Evolutionary conservation across 2,329 filamentous ascomycete species (phyloP), one percentile per base, ranked within the genome.

Genomic region (Aspergillus sojae): DNA sequence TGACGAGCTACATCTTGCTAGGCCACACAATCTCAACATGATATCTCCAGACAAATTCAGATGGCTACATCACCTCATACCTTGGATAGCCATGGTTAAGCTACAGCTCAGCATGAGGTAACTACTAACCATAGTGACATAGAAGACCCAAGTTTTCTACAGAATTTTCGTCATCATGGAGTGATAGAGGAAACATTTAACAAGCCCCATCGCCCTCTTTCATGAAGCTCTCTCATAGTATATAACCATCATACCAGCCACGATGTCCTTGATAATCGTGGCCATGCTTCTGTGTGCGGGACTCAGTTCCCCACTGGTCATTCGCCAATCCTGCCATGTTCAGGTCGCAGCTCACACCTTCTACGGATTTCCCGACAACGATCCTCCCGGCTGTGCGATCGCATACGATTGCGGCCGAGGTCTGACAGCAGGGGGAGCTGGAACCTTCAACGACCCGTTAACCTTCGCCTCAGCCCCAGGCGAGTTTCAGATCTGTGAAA

Each of bases 401-500:
- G 76, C 79, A 1, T 77, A 75, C 67, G 67, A 78, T 62, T 80
- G 79, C 63, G 72, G 73, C 9, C 73, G 75, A 23, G 72, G 77
- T 28, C 70, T 70, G 50, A 71, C 66, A 63, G 79, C 81, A 16
- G 80, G 80, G 11, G 81, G 81, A 19, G 75, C 69, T 0, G 81
- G 81, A 32, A 80, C 79, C n/a, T 81, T 74, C 66, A 64, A 64
- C 54, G 75, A 83, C 69, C 81, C 80, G 1, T 64, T 82, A 30
- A 82, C 80, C 1, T 80, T 83, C 57, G 81, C 81, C 32, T 79
- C 76, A 5, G 77, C 80, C 2, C 68, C 70, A 5, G 77, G 77
- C 50, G 77, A 79, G 58, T 81, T 82, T 70, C 68, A 71, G 0
- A 58, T 68, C 26, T 83, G 82, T 72, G 81, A 83, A 64, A 71